phyloP scores from a whole-genome alignment of 176 grass and related monocot genomes.

The Avena eriantha region DNA sequence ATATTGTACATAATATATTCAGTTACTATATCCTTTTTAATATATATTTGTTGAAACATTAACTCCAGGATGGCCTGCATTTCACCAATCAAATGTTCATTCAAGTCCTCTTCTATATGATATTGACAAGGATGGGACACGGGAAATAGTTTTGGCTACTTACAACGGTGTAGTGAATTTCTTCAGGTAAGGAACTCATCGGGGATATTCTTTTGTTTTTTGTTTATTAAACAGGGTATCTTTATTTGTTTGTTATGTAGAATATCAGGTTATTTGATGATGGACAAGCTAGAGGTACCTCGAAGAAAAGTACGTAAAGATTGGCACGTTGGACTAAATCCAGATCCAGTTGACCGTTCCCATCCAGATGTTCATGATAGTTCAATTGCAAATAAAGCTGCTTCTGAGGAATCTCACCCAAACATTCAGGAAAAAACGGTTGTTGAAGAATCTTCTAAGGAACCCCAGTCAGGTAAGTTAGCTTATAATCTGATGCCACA shows the following conservation, averaged over 20 bases:
- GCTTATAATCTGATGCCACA: constrained; percentile 18
- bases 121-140: constrained; percentile 86
- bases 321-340: constrained; percentile 91
- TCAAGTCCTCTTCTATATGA: constrained; percentile 90
- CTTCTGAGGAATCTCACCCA: constrained; percentile 49
- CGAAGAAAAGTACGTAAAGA: constrained; percentile 89
- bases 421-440: constrained; percentile 41
- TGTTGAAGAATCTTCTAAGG: constrained; percentile 36
- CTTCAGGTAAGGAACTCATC: constrained; percentile 68
- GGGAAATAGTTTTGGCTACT: constrained; percentile 90
- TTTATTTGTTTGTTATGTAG: constrained; percentile 64
- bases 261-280: constrained; percentile 94
- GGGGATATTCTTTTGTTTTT: constrained; percentile 3
- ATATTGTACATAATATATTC: not conserved
- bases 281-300: constrained; percentile 96
- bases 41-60: constrained; percentile 27
- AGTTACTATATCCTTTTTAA: constrained; percentile 12
- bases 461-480: constrained; percentile 30
- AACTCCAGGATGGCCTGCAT: constrained; percentile 83
- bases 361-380: constrained; percentile 96
- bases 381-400: constrained; percentile 58
- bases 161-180: constrained; percentile 96
- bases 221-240: not conserved
- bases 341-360: constrained; percentile 80
- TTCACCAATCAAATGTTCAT: constrained; percentile 95